Conservation (phyloP, 176 grass and related monocot species). For the Rhynchospora pubera region DNA sequence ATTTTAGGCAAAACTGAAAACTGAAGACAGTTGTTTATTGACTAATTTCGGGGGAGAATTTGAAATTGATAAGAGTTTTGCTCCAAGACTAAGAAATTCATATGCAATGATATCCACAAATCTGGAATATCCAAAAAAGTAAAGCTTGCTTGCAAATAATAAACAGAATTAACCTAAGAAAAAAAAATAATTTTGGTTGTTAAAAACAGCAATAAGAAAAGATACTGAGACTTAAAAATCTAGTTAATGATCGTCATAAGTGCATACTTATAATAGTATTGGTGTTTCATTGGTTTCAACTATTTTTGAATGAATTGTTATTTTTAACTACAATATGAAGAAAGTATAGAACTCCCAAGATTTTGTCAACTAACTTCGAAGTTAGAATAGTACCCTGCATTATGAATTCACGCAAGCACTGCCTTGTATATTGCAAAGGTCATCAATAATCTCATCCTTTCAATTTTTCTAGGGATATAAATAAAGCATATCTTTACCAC, state of each 20-base stretch:
- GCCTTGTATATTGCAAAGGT: too few species aligned
- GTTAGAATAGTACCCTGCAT: background rate
- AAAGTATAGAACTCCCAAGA: background rate
- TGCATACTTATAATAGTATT: background rate
- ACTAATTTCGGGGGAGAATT: background rate
- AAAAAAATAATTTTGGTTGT: background rate
- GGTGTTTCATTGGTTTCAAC: background rate
- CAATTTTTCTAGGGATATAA: background rate
- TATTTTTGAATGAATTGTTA: background rate
- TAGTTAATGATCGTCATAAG: background rate
- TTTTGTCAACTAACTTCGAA: background rate
- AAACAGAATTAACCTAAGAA: background rate
- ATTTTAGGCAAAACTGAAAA: background rate
- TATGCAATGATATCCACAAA: slow-evolving; percentile 2
- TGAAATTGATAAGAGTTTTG: background rate
- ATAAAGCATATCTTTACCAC: background rate
- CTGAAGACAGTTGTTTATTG: slow-evolving; percentile 18
- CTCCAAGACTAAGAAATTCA: background rate
- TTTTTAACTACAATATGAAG: background rate
- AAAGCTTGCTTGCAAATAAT: background rate
- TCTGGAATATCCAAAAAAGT: background rate
- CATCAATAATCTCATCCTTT: too few species aligned
- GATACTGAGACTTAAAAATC: background rate
- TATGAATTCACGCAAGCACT: too few species aligned
- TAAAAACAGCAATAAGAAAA: background rate